Percentiles rank a stretch among this genome's conserved stretches.
phyloP scores from a whole-genome alignment of 768 basidiomycete species.

The Russula emetica region DNA sequence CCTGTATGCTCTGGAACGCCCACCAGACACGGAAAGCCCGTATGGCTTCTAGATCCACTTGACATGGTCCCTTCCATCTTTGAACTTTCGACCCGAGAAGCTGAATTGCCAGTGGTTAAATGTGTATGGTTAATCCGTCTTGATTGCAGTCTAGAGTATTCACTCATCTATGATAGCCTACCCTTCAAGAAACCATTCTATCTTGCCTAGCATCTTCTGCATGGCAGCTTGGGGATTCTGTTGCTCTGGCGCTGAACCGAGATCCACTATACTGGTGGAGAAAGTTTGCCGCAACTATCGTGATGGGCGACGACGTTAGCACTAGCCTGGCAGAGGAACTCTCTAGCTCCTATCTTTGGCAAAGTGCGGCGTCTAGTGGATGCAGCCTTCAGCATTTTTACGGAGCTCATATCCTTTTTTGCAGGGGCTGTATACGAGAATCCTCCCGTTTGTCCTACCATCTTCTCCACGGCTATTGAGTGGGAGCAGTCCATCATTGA shows the following conservation, averaged over 20 bases:
- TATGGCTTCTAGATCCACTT: slow-evolving; percentile 53
- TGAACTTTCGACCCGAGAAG: slow-evolving; percentile 32
- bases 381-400: background rate
- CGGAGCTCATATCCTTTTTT: background rate
- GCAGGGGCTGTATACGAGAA: slow-evolving; percentile 39
- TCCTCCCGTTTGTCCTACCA: slow-evolving; percentile 42
- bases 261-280: slow-evolving; percentile 42
- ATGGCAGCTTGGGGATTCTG: slow-evolving; percentile 39
- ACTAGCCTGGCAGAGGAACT: slow-evolving; percentile 42
- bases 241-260: slow-evolving; percentile 31
- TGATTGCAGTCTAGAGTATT: background rate
- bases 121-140: slow-evolving; percentile 5
- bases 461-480: slow-evolving; percentile 43
- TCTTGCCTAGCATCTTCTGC: slow-evolving; percentile 36
- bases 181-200: slow-evolving; percentile 34
- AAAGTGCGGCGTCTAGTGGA: slow-evolving; percentile 35
- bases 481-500: slow-evolving; percentile 59
- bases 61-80: slow-evolving; percentile 50
- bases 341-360: slow-evolving; percentile 43
- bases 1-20: slow-evolving; percentile 40
- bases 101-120: background rate
- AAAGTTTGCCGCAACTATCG: slow-evolving; percentile 41
- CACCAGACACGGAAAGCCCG: slow-evolving; percentile 39
- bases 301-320: slow-evolving; percentile 35
- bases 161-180: slow-evolving; percentile 25